Evolutionary conservation across 2,329 filamentous ascomycete species (phyloP).

Genomic region (Sarocladium brachiariae): DNA sequence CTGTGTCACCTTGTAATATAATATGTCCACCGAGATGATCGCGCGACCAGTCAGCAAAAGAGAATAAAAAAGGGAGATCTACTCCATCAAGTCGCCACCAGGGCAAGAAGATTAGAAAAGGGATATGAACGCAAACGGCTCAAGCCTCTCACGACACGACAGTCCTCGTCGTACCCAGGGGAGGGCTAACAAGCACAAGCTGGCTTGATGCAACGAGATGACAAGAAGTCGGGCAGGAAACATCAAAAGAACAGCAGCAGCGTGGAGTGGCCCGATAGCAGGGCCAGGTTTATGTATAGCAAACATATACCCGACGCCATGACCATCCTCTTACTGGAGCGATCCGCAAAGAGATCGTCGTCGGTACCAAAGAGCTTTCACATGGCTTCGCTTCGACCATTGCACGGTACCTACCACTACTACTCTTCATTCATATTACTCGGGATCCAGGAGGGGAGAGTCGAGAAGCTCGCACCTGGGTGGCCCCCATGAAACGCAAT

Average conservation of each 20-base stretch:
- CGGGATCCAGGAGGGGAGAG: too few relatives aligned
- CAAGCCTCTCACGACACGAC: background rate
- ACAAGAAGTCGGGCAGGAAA: constrained; percentile 5
- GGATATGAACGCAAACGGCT: background rate
- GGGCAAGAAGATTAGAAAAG: constrained; percentile 1
- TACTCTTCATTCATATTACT: too few relatives aligned
- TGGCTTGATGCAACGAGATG: constrained; percentile 1
- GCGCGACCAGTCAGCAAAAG: background rate
- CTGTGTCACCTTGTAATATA: background rate
- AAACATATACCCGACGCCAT: background rate
- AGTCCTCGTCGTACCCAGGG: background rate
- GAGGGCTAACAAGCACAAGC: background rate
- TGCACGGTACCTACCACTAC: too few relatives aligned
- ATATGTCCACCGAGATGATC: background rate
- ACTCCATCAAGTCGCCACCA: background rate
- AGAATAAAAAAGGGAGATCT: background rate
- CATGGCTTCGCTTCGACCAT: too few relatives aligned
- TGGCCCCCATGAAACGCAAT: constrained; percentile 6
- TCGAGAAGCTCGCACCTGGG: too few relatives aligned
- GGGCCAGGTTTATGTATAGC: constrained; percentile 6
- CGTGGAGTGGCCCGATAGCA: background rate
- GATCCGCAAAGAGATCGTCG: constrained; percentile 5
- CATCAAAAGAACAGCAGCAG: background rate
- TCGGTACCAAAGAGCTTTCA: constrained; percentile 7
- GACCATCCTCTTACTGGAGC: background rate